Evolutionary conservation across 148 eudicot species (phyloP), one percentile per base, ranked within the genome.

Genomic region (Gaultheria prostrata): DNA sequence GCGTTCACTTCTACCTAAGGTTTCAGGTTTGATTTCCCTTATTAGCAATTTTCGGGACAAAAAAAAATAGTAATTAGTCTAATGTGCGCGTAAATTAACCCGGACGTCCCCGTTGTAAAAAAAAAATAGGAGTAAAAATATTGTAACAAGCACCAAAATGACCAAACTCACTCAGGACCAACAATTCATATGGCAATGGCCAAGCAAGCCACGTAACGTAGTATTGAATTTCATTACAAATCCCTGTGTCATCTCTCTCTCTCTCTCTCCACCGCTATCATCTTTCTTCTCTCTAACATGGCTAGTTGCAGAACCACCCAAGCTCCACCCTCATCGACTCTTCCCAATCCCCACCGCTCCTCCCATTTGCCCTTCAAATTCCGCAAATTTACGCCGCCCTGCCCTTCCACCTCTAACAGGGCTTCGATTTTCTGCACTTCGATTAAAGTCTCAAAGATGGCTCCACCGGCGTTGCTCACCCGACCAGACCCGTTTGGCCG

Each of bases 401-500:
- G 65, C 53, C 57, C 84, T 28, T 32, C 82, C 50, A 28, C 78
- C 83, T 49, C 53, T 0, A 86, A 49, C 8, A 20, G 74, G 45
- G 77, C 54, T 73, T 77, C 93, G 0, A 85, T 95, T 78, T 76
- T 78, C 63, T 89, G 94, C 78, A 87, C 82, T 3, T 83, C 90
- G 82, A 84, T 91, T 8, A 81, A 80, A 15, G 85, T 89, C 35
- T n/a, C 83, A 12, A 50, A 67, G 7, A 46, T 70, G 7, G 53
- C n/a, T 79, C 77, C 82, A 17, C 83, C 83, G 87, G 85, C 83
- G 77, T 61, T 76, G 61, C 87, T 77, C 33, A 87, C 49, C 43
- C 84, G 97, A 1, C 99, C 99, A 1, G 99, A 97, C 78, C 89
- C 93, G 2, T 93, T 97, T 72, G 99, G 99, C 35, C 88, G 99